These are phyloP conservation scores for Yamadazyma siamensis DNA, from an alignment of 1,139 yeast species.

Conservation along the genomic window DNA sequence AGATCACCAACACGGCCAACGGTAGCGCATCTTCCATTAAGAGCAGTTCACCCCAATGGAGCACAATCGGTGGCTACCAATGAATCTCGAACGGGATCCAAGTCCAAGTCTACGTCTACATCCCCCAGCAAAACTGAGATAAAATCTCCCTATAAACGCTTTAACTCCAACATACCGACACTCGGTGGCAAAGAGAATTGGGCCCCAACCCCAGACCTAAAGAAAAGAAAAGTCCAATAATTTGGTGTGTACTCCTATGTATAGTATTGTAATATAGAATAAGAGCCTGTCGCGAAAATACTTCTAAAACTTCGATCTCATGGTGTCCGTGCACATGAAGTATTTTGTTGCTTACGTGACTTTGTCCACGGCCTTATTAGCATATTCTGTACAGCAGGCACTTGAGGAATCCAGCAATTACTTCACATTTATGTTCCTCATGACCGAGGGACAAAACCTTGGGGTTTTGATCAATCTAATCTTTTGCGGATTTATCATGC, in stretches of 20 bases:
- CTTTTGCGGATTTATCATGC: conserved; percentile 31
- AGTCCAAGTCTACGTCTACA: no score
- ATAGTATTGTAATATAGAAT: conserved; percentile 3
- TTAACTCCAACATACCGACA: conserved; percentile 10
- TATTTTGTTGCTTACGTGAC: conserved; percentile 26
- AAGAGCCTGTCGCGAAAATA: no score
- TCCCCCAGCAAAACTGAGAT: no score
- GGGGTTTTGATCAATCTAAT: conserved; percentile 28
- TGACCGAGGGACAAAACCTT: conserved; percentile 35
- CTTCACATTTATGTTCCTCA: conserved; percentile 26
- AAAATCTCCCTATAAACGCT: no score
- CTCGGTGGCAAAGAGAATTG: conserved; percentile 13
- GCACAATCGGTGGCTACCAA: no score
- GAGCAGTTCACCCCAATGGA: no score
- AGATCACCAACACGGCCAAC: no score
- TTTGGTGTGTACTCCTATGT: neutral
- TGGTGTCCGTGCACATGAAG: conserved; percentile 11
- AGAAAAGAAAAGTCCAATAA: conserved; percentile 13
- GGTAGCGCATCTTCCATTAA: no score
- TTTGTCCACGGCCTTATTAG: conserved; percentile 22
- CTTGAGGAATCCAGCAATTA: conserved; percentile 24
- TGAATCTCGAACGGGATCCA: no score
- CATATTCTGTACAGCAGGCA: conserved; percentile 27
- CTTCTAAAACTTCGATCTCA: no score
- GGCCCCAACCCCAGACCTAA: conserved; percentile 7